Percentiles rank a stretch among this genome's conserved stretches.
Conservation (phyloP, 257 asterid species). For the Salvia rosmarinus region DNA sequence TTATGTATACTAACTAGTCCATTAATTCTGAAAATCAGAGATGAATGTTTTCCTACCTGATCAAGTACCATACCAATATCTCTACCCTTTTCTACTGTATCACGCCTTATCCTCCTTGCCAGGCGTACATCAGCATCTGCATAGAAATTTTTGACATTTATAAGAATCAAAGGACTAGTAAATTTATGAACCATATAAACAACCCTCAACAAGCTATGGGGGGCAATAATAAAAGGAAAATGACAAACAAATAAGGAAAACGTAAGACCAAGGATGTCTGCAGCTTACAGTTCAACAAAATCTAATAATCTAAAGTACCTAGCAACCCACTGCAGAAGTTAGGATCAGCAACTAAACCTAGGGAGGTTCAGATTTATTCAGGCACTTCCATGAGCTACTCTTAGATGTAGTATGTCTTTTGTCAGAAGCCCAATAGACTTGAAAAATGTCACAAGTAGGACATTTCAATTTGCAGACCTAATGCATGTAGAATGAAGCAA, state of each 20-base stretch:
- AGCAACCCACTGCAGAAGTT: background rate
- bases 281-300: constrained; percentile 16
- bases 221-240: constrained; percentile 23
- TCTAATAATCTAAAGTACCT: constrained; percentile 12
- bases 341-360: constrained; percentile 18
- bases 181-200: constrained; percentile 28
- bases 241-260: background rate
- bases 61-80: constrained; percentile 88
- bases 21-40: background rate
- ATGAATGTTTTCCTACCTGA: constrained; percentile 61
- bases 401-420: constrained; percentile 9
- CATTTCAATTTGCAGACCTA: constrained; percentile 2
- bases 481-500: constrained; percentile 20
- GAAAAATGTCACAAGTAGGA: constrained; percentile 13
- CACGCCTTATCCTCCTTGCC: constrained; percentile 97
- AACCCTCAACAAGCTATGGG: constrained; percentile 6
- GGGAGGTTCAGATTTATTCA: constrained; percentile 12
- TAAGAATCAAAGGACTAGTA: constrained; percentile 38
- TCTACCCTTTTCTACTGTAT: constrained; percentile 88
- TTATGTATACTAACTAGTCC: background rate
- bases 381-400: constrained; percentile 28
- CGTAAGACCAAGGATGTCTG: constrained; percentile 2
- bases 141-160: constrained; percentile 44
- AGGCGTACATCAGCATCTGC: constrained; percentile 99
- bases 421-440: background rate